Conservation (phyloP, 164 flowering plant genomes). For the Paratinospora sagittata region DNA sequence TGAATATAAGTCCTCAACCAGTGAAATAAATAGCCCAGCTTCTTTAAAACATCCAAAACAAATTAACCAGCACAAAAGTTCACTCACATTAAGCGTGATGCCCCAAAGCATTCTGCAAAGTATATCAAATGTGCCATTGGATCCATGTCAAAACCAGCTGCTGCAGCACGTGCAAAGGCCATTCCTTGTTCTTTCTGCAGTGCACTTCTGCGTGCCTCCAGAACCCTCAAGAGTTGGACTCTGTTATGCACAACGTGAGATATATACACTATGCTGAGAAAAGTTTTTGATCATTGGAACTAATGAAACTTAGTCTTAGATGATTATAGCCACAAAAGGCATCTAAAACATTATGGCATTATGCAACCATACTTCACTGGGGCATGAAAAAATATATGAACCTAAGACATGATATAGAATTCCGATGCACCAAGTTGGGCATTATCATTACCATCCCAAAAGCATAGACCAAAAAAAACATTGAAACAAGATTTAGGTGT, state of each 20-base stretch:
- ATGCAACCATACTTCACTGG: too few species aligned
- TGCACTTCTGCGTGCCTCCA: slow-evolving; percentile 72
- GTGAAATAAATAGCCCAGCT: not conserved
- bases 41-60: not conserved
- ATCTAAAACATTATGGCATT: not conserved
- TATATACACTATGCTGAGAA: not conserved
- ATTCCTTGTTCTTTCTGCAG: slow-evolving; percentile 95
- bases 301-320: too few species aligned
- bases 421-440: too few species aligned
- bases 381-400: too few species aligned
- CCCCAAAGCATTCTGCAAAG: slow-evolving; percentile 91
- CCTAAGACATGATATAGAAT: too few species aligned
- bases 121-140: slow-evolving; percentile 58
- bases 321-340: not conserved
- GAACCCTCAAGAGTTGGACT: slow-evolving; percentile 77
- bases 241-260: slow-evolving; percentile 26
- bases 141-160: slow-evolving; percentile 95
- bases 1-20: not conserved
- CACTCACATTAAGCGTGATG: slow-evolving; percentile 75
- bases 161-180: slow-evolving; percentile 99
- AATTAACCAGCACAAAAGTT: not conserved
- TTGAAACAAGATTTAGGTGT: too few species aligned
- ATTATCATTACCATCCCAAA: too few species aligned
- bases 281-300: not conserved
- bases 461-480: too few species aligned